phyloP scores from a whole-genome alignment of 768 basidiomycete genomes.

The Clavaria fumosa region DNA sequence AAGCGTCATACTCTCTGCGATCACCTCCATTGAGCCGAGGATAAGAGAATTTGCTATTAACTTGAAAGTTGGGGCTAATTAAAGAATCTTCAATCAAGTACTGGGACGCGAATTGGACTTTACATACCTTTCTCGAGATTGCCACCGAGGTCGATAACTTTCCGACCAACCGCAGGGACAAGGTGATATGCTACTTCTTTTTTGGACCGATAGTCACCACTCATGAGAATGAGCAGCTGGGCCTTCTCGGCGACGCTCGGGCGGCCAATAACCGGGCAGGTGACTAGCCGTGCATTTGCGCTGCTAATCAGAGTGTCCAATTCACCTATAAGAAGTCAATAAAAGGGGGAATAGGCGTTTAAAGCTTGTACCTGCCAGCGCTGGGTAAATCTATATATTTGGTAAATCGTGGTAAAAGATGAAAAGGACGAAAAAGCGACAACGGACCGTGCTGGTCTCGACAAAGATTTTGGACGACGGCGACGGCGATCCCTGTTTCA shows the following conservation, averaged over 20 bases:
- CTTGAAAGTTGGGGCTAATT: slow-evolving; percentile 51
- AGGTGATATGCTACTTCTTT: slow-evolving; percentile 65
- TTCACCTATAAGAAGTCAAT: slow-evolving; percentile 28
- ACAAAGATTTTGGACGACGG: slow-evolving; percentile 59
- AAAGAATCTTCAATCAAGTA: neutral
- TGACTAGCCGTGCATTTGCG: slow-evolving; percentile 48
- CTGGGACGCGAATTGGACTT: neutral
- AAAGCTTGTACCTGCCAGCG: slow-evolving; percentile 27
- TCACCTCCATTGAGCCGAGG: slow-evolving; percentile 58
- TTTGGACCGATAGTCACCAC: slow-evolving; percentile 70
- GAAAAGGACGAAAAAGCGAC: neutral
- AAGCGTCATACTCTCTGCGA: slow-evolving; percentile 74
- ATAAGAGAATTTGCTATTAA: slow-evolving; percentile 71
- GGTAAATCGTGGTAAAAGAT: slow-evolving; percentile 1
- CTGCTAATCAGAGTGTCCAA: slow-evolving; percentile 49
- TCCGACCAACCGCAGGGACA: slow-evolving; percentile 64
- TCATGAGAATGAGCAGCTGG: slow-evolving; percentile 59
- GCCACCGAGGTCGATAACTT: slow-evolving; percentile 67
- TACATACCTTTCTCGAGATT: slow-evolving; percentile 65
- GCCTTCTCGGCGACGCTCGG: slow-evolving; percentile 51
- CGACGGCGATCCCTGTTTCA: slow-evolving; percentile 24
- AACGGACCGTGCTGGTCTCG: slow-evolving; percentile 66
- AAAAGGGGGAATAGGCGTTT: slow-evolving; percentile 2
- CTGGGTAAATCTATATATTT: slow-evolving; percentile 50
- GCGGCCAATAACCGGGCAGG: slow-evolving; percentile 65